Conservation (phyloP, 108 stramenopile species). For the Craspedostauros australis region DNA sequence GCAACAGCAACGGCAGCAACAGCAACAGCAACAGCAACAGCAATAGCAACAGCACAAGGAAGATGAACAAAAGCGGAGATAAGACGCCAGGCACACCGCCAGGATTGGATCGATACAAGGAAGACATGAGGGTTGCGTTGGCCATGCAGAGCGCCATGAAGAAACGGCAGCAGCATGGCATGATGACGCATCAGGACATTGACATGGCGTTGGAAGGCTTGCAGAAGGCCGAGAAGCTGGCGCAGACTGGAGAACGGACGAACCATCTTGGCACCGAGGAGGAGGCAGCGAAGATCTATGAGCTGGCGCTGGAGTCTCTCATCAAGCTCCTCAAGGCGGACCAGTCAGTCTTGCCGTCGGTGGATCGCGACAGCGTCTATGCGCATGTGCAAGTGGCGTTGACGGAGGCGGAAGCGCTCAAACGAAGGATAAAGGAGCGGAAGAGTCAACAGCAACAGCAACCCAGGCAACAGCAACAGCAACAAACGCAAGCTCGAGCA, state of each 20-base stretch:
- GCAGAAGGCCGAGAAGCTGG: constrained; percentile 28
- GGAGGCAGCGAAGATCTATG: constrained; percentile 29
- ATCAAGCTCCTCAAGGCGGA: constrained; percentile 24
- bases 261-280: too few species aligned
- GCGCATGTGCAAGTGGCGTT: constrained; percentile 31
- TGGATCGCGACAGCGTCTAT: constrained; percentile 11
- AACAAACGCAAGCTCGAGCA: neutral
- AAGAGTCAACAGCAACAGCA: neutral
- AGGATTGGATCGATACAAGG: neutral
- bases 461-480: neutral
- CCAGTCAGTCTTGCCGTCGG: neutral
- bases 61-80: too few species aligned
- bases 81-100: too few species aligned
- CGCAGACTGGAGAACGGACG: constrained; percentile 18
- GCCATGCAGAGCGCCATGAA: neutral
- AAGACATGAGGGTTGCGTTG: neutral
- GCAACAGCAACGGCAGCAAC: constrained; percentile 3
- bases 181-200: constrained; percentile 13
- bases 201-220: constrained; percentile 27
- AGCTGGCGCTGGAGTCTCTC: constrained; percentile 32
- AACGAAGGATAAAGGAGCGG: constrained; percentile 3
- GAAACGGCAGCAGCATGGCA: neutral
- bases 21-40: neutral
- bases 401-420: constrained; percentile 37
- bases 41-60: too few species aligned